Conservation (phyloP, 2,329 filamentous ascomycete species). For the Hymenoscyphus albidus region DNA sequence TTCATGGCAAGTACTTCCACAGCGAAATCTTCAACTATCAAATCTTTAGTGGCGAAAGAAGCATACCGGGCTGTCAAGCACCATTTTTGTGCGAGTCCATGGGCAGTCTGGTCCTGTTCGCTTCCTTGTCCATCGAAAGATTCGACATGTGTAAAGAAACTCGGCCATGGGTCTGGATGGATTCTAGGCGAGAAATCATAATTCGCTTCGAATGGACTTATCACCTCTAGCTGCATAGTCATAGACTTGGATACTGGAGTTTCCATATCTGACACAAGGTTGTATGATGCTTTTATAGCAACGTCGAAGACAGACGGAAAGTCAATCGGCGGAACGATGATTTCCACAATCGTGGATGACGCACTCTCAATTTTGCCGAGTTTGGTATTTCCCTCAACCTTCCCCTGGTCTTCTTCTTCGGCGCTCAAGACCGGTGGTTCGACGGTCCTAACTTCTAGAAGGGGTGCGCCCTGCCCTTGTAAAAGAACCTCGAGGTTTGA, state of each 20-base stretch:
- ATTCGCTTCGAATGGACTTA: constrained; percentile 84
- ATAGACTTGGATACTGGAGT: constrained; percentile 76
- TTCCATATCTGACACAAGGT: constrained; percentile 71
- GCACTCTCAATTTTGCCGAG: constrained; percentile 43
- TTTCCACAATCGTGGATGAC: constrained; percentile 41
- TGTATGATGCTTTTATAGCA: constrained; percentile 71
- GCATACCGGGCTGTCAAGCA: constrained; percentile 67
- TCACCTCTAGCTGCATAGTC: constrained; percentile 65
- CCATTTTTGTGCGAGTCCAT: constrained; percentile 78
- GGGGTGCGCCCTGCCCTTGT: constrained; percentile 53
- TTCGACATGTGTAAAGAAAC: constrained; percentile 63
- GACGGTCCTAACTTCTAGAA: constrained; percentile 39
- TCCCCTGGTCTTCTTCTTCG: constrained; percentile 11
- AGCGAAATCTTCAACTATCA: constrained; percentile 60
- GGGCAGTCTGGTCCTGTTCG: constrained; percentile 38
- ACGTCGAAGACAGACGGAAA: constrained; percentile 60
- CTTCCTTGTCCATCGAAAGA: constrained; percentile 31
- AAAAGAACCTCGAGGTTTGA: constrained; percentile 67
- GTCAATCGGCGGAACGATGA: constrained; percentile 49
- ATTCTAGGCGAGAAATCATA: constrained; percentile 82
- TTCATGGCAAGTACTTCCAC: constrained; percentile 58
- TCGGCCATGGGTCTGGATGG: constrained; percentile 78
- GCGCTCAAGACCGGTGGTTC: background rate
- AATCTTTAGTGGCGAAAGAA: constrained; percentile 67
- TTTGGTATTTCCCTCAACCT: constrained; percentile 16